Evolutionary conservation across 2,329 filamentous ascomycete species (phyloP).

Genomic region (Penicillium carneum): DNA sequence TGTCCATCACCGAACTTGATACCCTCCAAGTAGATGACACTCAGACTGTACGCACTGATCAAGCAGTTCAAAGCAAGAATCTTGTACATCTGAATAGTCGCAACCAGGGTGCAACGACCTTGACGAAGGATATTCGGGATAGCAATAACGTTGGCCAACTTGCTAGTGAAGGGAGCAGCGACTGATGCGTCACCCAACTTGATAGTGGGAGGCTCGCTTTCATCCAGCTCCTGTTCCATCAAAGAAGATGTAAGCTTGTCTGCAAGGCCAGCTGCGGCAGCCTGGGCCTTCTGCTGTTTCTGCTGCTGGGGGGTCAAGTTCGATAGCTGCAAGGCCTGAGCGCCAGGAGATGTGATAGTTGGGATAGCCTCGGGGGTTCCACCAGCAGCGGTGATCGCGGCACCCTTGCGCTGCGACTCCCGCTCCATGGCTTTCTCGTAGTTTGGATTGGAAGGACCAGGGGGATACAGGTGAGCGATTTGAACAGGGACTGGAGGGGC

Average conservation of each 20-base stretch:
- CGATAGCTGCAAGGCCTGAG: constrained; percentile 65
- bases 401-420: constrained; percentile 80
- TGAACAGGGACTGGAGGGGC: constrained; percentile 87
- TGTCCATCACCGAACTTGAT: constrained; percentile 99
- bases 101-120: constrained; percentile 94
- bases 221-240: constrained; percentile 88
- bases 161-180: constrained; percentile 95
- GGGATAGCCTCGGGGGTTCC: constrained; percentile 60
- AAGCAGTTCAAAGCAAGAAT: constrained; percentile 96
- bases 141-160: constrained; percentile 93
- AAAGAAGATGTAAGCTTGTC: constrained; percentile 85
- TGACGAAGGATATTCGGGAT: constrained; percentile 98
- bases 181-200: constrained; percentile 98
- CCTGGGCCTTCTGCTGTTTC: constrained; percentile 65
- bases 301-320: constrained; percentile 61
- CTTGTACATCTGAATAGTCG: constrained; percentile 99
- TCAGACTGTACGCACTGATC: constrained; percentile 96
- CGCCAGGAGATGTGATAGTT: constrained; percentile 71
- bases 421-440: constrained; percentile 89
- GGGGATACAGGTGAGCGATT: constrained; percentile 93
- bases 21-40: constrained; percentile 93
- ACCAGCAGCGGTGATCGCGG: constrained; percentile 60
- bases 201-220: constrained; percentile 89
- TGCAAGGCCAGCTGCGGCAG: constrained; percentile 78
- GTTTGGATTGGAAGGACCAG: constrained; percentile 89